These are phyloP conservation scores for Candida manassasensis DNA, from an alignment of 805 yeast species.

Conservation along the genomic window DNA sequence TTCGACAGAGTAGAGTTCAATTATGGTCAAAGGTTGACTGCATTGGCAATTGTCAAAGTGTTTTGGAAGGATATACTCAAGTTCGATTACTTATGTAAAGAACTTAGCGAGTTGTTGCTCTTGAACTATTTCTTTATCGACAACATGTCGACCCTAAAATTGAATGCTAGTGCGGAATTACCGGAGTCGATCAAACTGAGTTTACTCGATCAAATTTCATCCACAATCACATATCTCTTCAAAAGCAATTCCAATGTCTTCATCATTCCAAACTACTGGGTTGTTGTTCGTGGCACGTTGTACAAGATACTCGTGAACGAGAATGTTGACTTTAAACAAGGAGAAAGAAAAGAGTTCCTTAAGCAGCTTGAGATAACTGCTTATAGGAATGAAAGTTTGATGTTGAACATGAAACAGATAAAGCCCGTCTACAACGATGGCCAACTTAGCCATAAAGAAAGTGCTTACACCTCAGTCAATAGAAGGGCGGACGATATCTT, in stretches of 20 bases:
- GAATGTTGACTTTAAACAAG: conserved; percentile 15
- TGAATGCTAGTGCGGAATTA: conserved; percentile 4
- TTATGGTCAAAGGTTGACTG: conserved; percentile 31
- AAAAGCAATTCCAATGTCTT: conserved; percentile 54
- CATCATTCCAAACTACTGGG: conserved; percentile 63
- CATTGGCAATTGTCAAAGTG: conserved; percentile 48
- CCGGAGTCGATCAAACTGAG: conserved; percentile 21
- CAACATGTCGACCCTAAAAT: conserved; percentile 16
- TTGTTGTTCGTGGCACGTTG: conserved; percentile 44
- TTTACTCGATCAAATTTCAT: conserved; percentile 24
- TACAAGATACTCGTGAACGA: conserved; percentile 31
- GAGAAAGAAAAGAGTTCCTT: conserved; percentile 24
- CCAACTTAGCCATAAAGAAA: not conserved
- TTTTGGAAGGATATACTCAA: conserved; percentile 69
- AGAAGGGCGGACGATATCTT: conserved; percentile 26
- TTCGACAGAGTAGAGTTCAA: conserved; percentile 20
- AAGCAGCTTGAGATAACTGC: conserved; percentile 57
- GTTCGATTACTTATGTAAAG: conserved; percentile 57
- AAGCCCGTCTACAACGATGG: not conserved
- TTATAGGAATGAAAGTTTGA: conserved; percentile 67
- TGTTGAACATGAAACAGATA: conserved; percentile 41
- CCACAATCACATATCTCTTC: conserved; percentile 37
- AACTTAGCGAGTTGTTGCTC: conserved; percentile 57
- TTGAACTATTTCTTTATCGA: conserved; percentile 40
- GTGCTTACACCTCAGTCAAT: conserved; percentile 12